These are phyloP conservation scores for Clavispora vitiphila DNA, from an alignment of 805 yeast species.

Conservation along the genomic window DNA sequence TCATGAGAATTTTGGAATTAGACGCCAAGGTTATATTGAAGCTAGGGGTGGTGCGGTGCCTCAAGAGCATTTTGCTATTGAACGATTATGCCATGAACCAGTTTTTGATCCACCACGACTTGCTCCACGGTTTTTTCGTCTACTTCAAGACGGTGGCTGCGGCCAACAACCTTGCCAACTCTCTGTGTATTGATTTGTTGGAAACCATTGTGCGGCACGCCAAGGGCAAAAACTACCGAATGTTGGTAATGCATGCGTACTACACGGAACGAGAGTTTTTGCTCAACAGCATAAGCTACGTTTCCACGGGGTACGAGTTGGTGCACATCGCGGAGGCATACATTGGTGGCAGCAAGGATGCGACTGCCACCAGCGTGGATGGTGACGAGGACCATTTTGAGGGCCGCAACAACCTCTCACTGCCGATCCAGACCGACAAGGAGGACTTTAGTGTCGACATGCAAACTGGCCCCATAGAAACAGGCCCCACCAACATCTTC, in stretches of 20 bases:
- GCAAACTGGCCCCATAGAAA: constrained; percentile 6
- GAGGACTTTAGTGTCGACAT: too few species aligned
- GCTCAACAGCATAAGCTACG: constrained; percentile 18
- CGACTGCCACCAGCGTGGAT: constrained; percentile 16
- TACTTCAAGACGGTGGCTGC: constrained; percentile 45
- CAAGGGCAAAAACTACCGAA: constrained; percentile 21
- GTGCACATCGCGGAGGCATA: constrained; percentile 4
- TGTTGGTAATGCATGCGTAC: constrained; percentile 27
- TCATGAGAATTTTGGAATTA: constrained; percentile 44
- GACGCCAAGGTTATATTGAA: constrained; percentile 48
- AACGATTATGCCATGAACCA: constrained; percentile 60
- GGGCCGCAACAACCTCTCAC: constrained; percentile 17
- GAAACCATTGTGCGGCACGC: constrained; percentile 36
- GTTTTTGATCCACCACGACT: constrained; percentile 50
- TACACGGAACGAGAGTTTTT: constrained; percentile 25
- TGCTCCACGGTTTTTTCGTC: constrained; percentile 46
- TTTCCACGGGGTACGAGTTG: constrained; percentile 25
- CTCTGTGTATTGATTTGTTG: constrained; percentile 68
- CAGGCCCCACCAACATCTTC: constrained; percentile 13
- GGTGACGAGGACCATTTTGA: constrained; percentile 9
- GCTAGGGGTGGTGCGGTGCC: constrained; percentile 63
- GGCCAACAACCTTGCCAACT: constrained; percentile 61
- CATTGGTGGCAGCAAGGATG: constrained; percentile 7
- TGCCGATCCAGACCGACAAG: constrained; percentile 21
- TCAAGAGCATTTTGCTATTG: constrained; percentile 55